Evolutionary conservation across 1,139 yeast species (phyloP).

Genomic region (Magnusiomyces magnusii): DNA sequence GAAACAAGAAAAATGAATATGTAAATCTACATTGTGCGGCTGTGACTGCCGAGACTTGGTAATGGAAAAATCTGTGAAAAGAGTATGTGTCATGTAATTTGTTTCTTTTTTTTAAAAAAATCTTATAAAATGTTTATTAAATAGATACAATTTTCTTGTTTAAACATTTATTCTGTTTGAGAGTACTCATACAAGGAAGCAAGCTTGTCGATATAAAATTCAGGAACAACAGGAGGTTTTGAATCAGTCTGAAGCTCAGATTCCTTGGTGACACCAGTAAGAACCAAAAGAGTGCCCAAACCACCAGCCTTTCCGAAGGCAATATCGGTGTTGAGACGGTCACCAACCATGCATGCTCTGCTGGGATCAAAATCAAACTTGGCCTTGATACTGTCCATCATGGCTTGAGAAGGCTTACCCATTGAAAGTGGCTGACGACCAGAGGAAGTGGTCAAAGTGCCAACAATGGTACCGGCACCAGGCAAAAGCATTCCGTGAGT

Average conservation of each 20-base stretch:
- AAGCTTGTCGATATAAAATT: constrained; percentile 60
- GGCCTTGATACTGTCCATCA: constrained; percentile 85
- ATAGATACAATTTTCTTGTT: not conserved
- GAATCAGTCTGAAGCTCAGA: constrained; percentile 40
- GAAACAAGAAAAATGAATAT: too few relatives aligned
- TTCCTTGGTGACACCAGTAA: constrained; percentile 85
- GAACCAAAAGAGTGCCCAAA: constrained; percentile 70
- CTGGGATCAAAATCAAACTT: constrained; percentile 52
- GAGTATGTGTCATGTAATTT: too few relatives aligned
- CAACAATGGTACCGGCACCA: constrained; percentile 92
- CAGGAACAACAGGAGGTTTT: constrained; percentile 47
- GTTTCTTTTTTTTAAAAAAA: too few relatives aligned
- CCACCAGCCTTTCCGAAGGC: constrained; percentile 85
- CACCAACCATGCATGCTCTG: constrained; percentile 89
- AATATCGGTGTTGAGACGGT: constrained; percentile 91
- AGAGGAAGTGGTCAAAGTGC: constrained; percentile 65
- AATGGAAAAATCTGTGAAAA: too few relatives aligned
- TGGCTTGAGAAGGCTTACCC: constrained; percentile 85
- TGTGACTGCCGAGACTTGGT: too few relatives aligned
- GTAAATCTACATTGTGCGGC: too few relatives aligned
- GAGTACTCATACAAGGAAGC: constrained; percentile 62
- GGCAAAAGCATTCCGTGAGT: constrained; percentile 77
- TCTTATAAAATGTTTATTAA: not conserved
- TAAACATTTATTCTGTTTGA: not conserved
- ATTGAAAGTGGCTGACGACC: constrained; percentile 74